Evolutionary conservation across 169 alveolate species (phyloP).

Genomic region (Neospora caninum): DNA sequence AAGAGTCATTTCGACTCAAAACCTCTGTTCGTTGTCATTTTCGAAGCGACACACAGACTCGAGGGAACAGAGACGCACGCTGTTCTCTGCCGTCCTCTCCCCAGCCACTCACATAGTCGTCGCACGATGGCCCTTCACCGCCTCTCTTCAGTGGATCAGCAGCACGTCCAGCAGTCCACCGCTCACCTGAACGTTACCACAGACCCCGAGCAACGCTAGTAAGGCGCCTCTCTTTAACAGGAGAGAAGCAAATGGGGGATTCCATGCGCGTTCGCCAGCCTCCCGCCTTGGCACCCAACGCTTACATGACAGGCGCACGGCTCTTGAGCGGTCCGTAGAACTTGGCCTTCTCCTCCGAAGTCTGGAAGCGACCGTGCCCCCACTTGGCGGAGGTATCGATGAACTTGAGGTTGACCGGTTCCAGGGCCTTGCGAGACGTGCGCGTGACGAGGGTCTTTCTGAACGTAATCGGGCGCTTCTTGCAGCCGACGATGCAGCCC

Average conservation of each 20-base stretch:
- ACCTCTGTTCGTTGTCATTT: neutral
- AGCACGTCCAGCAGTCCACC: neutral
- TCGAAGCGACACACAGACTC: neutral
- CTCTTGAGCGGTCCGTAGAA: constrained; percentile 93
- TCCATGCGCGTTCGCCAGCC: neutral
- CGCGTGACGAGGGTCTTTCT: constrained; percentile 97
- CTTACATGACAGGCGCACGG: neutral
- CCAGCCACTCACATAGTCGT: neutral
- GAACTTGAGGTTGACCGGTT: constrained; percentile 96
- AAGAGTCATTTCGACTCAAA: neutral
- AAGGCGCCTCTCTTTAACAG: neutral
- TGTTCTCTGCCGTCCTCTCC: neutral
- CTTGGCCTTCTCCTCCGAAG: constrained; percentile 97
- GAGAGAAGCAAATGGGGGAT: neutral
- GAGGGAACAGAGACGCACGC: neutral
- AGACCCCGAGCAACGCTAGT: neutral
- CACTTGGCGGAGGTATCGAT: constrained; percentile 99
- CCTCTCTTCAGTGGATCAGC: neutral
- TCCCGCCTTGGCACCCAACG: neutral
- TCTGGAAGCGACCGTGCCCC: constrained; percentile 99
- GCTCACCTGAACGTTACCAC: neutral
- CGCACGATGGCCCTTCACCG: neutral
- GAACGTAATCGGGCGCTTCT: constrained; percentile 96
- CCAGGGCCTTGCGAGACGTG: constrained; percentile 93
- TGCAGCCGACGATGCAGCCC: constrained; percentile 99